These are phyloP conservation scores for Pseudogymnoascus sp. DNA, from an alignment of 2,329 filamentous ascomycete genomes.

Conservation along the genomic window DNA sequence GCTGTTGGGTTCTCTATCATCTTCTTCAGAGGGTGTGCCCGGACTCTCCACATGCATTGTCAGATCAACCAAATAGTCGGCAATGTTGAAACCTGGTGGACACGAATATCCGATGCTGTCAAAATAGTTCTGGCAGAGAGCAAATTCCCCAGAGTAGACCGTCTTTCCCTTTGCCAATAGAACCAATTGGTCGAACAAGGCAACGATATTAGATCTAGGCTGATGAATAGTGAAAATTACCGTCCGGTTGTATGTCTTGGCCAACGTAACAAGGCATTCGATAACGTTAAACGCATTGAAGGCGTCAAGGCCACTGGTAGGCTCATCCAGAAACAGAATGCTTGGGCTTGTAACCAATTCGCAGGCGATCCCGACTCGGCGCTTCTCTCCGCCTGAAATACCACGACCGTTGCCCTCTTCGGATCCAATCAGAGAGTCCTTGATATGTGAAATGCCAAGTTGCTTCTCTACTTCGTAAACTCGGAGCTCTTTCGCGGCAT, in stretches of 20 bases:
- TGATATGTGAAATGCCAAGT: constrained; percentile 88
- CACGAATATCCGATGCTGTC: constrained; percentile 87
- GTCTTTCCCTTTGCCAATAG: constrained; percentile 81
- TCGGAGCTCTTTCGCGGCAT: constrained; percentile 77
- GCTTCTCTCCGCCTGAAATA: constrained; percentile 94
- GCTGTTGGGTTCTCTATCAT: constrained; percentile 47
- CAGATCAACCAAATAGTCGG: constrained; percentile 92
- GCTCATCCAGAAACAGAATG: constrained; percentile 94
- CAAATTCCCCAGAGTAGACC: constrained; percentile 89
- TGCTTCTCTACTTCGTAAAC: constrained; percentile 93
- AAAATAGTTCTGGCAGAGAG: constrained; percentile 84
- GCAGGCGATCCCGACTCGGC: constrained; percentile 92
- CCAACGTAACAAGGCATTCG: constrained; percentile 87
- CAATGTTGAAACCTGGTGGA: constrained; percentile 96
- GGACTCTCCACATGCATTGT: constrained; percentile 84
- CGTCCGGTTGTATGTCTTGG: constrained; percentile 93
- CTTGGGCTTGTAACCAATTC: constrained; percentile 96
- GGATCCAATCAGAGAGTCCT: constrained; percentile 89
- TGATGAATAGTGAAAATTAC: constrained; percentile 99
- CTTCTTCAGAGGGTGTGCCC: constrained; percentile 45
- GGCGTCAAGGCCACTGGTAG: constrained; percentile 89
- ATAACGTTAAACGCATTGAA: constrained; percentile 98
- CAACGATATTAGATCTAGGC: constrained; percentile 94
- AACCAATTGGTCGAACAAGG: constrained; percentile 89
- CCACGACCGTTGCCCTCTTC: constrained; percentile 91